Base-by-base conservation (phyloP, 306 rosid species). In the Trichosanthes truncata region DNA sequence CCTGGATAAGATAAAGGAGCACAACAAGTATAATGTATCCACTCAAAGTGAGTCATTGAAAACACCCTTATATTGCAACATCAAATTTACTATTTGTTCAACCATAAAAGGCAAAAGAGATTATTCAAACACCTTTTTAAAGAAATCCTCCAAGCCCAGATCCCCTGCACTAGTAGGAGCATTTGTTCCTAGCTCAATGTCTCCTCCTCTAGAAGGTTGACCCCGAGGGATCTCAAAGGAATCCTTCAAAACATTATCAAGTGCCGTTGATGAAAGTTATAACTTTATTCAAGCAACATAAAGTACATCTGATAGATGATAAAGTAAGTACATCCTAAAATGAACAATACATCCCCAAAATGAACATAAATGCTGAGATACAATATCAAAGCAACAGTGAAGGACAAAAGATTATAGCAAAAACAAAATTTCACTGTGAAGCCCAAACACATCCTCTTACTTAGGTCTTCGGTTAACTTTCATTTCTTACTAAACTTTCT, bases 221-320 rank as follows among this genome's bases (percentile, higher is more conserved):
- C 91, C 87, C 83, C 91, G 93, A 53, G 92, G 92, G 83, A 94
- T 86, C 78, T 94, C 98, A 81, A 92, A 91, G 5, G 98, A 92
- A 81, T 89, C 95, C 98, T 94, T 83, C 84, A 83, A 82, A 80
- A 38, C n/a, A 78, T 48, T 46, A 74, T 29, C 40, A 74, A 49
- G 25, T 74, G 7, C n/a, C 9, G 6, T 74, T 46, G 48, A 74
- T 49, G 26, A 1, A 66, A 9, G 55, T 11, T 45, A 45, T 4
- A 69, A 45, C 17, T 69, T 45, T 21, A 45, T 11, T 71, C 38
- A 66, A 17, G 48, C 12, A 25, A 72, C 6, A 46, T 40, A 45
- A 71, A 14, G 21, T 45, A 72, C 13, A 15, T 25, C 57, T 25
- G 53, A 45, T 23, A 23, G 45, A 48, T 73, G 26, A 73, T 7